phyloP scores from a whole-genome alignment of 371 early-diverging fungal genomes.

The Saksenaea oblongispora region DNA sequence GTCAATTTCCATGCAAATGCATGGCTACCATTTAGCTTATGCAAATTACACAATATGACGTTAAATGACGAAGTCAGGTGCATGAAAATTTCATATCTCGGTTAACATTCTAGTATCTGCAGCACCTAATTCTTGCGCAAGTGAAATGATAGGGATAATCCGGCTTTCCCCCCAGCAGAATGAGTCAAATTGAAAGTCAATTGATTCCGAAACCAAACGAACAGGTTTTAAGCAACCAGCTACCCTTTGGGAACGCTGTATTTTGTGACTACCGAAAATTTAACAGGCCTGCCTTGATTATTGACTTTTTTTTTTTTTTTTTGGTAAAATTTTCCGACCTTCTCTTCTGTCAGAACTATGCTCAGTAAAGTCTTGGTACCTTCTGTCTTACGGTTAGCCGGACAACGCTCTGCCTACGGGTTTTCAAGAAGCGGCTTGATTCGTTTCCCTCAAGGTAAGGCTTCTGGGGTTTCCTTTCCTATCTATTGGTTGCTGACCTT shows the following conservation, averaged over 20 bases:
- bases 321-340: constrained; percentile 1
- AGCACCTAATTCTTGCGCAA: too few relatives aligned
- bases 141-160: too few relatives aligned
- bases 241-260: neutral
- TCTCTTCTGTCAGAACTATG: constrained; percentile 8
- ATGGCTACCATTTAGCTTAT: too few relatives aligned
- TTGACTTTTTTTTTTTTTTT: constrained; percentile 4
- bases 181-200: neutral
- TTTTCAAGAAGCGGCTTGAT: neutral
- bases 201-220: too few relatives aligned
- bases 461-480: neutral
- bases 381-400: neutral
- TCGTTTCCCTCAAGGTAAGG: constrained; percentile 5
- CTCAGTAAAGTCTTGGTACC: constrained; percentile 12
- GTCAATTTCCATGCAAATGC: too few relatives aligned
- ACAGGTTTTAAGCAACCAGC: neutral
- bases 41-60: too few relatives aligned
- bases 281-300: neutral
- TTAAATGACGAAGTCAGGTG: too few relatives aligned
- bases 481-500: neutral
- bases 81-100: too few relatives aligned
- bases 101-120: too few relatives aligned
- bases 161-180: too few relatives aligned
- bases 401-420: neutral
- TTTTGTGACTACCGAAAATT: neutral